Conservation (phyloP, 2,329 filamentous ascomycete genomes). For the Trichothecium sympodiale region DNA sequence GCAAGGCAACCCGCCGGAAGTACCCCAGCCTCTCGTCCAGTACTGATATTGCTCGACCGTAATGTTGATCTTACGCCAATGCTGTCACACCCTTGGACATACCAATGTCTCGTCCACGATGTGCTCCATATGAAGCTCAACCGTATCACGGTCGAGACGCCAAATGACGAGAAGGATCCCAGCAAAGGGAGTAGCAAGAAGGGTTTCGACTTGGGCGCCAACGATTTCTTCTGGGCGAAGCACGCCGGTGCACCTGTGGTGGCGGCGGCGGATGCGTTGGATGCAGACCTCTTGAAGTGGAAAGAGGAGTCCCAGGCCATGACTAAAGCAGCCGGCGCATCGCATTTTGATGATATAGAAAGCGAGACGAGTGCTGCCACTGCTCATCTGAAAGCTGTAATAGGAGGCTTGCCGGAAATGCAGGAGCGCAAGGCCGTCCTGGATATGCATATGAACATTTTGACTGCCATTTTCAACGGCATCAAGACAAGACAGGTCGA, state of each 20-base stretch:
- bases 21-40: constrained; percentile 66
- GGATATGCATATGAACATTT: constrained; percentile 99
- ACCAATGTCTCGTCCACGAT: constrained; percentile 73
- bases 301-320: constrained; percentile 92
- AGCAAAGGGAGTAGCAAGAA: constrained; percentile 71
- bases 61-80: constrained; percentile 95
- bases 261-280: constrained; percentile 92
- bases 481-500: constrained; percentile 94
- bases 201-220: constrained; percentile 78
- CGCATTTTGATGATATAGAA: constrained; percentile 83
- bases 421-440: constrained; percentile 84
- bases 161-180: constrained; percentile 65
- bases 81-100: constrained; percentile 83
- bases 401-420: constrained; percentile 83
- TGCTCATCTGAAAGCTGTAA: constrained; percentile 90
- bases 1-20: constrained; percentile 47
- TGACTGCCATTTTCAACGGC: constrained; percentile 62
- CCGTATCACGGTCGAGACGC: constrained; percentile 82
- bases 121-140: constrained; percentile 57
- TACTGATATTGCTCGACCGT: constrained; percentile 86
- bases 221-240: constrained; percentile 93
- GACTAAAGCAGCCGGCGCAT: constrained; percentile 88
- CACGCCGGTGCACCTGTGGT: constrained; percentile 88
- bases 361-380: constrained; percentile 83
- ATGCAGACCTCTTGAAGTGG: constrained; percentile 84